Percentiles rank a stretch among this genome's conserved stretches.
These are phyloP conservation scores for Tulasnella sp. DNA, from an alignment of 768 basidiomycete genomes.

Conservation along the genomic window DNA sequence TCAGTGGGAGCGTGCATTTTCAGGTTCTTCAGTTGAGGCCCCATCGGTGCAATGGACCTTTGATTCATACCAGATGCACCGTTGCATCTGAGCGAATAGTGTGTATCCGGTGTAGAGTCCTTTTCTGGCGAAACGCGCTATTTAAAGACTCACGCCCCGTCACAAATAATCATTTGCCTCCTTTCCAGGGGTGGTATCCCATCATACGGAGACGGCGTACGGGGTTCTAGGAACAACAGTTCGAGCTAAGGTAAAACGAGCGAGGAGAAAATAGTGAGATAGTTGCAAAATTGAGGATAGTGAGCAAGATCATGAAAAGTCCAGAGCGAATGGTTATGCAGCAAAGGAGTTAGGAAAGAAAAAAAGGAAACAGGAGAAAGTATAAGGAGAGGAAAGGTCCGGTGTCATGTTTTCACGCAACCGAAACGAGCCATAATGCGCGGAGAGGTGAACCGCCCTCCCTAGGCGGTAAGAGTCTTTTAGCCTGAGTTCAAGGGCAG, in stretches of 20 bases:
- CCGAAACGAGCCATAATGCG: background rate
- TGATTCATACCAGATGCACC: background rate
- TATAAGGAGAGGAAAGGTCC: constrained; percentile 2
- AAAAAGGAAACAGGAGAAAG: background rate
- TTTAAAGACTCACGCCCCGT: background rate
- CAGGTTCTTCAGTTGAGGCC: background rate
- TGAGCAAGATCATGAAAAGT: background rate
- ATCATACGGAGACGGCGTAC: background rate
- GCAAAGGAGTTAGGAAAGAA: background rate
- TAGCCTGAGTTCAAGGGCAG: constrained; percentile 40
- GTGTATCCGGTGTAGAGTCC: background rate
- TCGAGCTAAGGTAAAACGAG: background rate
- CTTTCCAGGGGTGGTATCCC: background rate
- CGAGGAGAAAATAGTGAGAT: background rate
- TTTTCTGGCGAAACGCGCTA: background rate
- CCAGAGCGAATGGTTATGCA: background rate
- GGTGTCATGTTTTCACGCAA: background rate
- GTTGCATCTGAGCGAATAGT: background rate
- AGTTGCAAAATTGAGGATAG: background rate
- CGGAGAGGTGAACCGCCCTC: background rate
- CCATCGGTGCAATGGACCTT: background rate
- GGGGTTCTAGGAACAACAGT: background rate
- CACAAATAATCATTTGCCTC: background rate
- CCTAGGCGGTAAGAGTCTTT: background rate
- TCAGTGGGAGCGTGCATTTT: background rate